phyloP scores from a whole-genome alignment of 192 early-diverging fungal genomes.

The Entomortierella lignicola region DNA sequence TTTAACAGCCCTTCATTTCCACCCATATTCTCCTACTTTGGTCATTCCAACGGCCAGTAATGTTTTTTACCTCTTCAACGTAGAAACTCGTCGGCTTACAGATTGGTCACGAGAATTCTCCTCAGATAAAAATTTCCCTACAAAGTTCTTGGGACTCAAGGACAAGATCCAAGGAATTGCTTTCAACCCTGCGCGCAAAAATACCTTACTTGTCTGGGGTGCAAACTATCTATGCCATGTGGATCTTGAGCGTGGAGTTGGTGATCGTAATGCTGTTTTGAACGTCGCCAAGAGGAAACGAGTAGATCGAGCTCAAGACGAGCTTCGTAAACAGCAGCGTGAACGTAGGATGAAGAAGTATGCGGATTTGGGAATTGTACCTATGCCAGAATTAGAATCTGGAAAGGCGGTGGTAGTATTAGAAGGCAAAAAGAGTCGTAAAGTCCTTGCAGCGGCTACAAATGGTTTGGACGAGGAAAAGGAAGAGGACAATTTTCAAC shows the following conservation, averaged over 20 bases:
- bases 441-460: slow-evolving; percentile 22
- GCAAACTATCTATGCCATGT: slow-evolving; percentile 76
- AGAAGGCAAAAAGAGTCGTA: slow-evolving; percentile 40
- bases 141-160: slow-evolving; percentile 66
- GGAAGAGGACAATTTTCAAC: slow-evolving; percentile 69
- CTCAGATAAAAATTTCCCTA: slow-evolving; percentile 69
- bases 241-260: slow-evolving; percentile 73
- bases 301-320: slow-evolving; percentile 58
- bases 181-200: slow-evolving; percentile 73
- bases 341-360: slow-evolving; percentile 61
- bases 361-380: slow-evolving; percentile 33
- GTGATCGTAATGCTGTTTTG: slow-evolving; percentile 63
- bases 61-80: slow-evolving; percentile 85
- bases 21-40: slow-evolving; percentile 65
- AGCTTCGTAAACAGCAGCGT: slow-evolving; percentile 53
- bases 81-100: slow-evolving; percentile 71
- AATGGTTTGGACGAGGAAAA: slow-evolving; percentile 59
- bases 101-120: slow-evolving; percentile 87
- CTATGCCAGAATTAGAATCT: slow-evolving; percentile 41
- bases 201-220: slow-evolving; percentile 77
- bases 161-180: slow-evolving; percentile 81
- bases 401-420: slow-evolving; percentile 53
- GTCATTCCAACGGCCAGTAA: slow-evolving; percentile 72
- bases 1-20: slow-evolving; percentile 77
- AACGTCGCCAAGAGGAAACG: slow-evolving; percentile 71